Conservation (phyloP, 495 filamentous ascomycete species). For the Glutinoglossum americanum region DNA sequence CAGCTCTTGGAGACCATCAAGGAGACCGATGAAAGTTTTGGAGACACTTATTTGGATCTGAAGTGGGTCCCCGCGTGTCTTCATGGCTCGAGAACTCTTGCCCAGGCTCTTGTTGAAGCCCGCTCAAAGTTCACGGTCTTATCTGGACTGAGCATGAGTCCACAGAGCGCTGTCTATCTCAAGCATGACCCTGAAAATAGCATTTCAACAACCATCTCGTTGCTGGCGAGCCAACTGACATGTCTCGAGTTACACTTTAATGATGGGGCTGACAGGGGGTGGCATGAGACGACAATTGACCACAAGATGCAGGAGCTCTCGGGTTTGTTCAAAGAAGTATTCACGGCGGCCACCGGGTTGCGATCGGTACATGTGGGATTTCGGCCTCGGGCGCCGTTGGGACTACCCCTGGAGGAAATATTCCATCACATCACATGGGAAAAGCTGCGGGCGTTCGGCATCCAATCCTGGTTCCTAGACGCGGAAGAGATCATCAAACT, state of each 20-base stretch:
- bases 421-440: constrained; percentile 43
- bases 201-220: constrained; percentile 26
- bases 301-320: constrained; percentile 32
- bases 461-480: constrained; percentile 40
- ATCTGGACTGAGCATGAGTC: constrained; percentile 41
- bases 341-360: constrained; percentile 35
- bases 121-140: constrained; percentile 33
- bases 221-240: constrained; percentile 32
- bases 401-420: constrained; percentile 32
- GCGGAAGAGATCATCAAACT: constrained; percentile 37
- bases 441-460: constrained; percentile 37
- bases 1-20: constrained; percentile 25
- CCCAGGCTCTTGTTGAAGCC: constrained; percentile 30
- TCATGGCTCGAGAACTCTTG: constrained; percentile 35
- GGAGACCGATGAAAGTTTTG: constrained; percentile 8
- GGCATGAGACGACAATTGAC: constrained; percentile 17
- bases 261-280: constrained; percentile 21
- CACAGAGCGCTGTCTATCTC: constrained; percentile 31
- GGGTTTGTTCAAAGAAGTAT: constrained; percentile 30
- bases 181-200: constrained; percentile 10
- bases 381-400: constrained; percentile 31
- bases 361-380: constrained; percentile 47
- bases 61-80: constrained; percentile 42
- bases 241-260: constrained; percentile 38
- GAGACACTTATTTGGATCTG: constrained; percentile 19